Evolutionary conservation across 306 rosid genomes (phyloP).

Genomic region (Acacia melanoxylon): DNA sequence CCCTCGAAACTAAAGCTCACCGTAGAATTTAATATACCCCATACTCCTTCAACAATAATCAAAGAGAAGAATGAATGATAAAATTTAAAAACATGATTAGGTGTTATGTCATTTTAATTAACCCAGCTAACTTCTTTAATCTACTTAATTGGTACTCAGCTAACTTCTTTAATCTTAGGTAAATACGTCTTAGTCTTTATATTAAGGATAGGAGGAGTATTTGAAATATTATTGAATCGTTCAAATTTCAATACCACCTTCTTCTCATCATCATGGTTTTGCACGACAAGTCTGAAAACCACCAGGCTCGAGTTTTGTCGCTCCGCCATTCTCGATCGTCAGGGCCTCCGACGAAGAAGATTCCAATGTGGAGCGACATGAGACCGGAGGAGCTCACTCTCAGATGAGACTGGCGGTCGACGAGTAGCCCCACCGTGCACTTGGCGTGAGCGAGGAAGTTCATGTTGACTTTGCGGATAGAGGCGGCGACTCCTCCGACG

Average conservation of each 20-base stretch:
- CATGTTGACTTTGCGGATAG: constrained; percentile 20
- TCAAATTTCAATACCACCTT: background rate
- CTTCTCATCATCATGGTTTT: background rate
- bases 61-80: too few relatives aligned
- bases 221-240: too few relatives aligned
- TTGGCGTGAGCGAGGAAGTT: constrained; percentile 20
- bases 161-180: too few relatives aligned
- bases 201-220: too few relatives aligned
- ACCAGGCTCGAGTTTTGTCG: constrained; percentile 2
- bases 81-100: too few relatives aligned
- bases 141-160: too few relatives aligned
- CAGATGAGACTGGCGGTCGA: constrained; percentile 25
- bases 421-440: constrained; percentile 44
- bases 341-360: constrained; percentile 41
- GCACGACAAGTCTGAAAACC: background rate
- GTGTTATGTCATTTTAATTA: too few relatives aligned
- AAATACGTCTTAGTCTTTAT: too few relatives aligned
- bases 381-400: background rate
- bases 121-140: too few relatives aligned
- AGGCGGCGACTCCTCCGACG: background rate
- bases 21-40: too few relatives aligned
- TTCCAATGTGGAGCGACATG: constrained; percentile 23
- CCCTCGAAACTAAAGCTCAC: too few relatives aligned
- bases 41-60: too few relatives aligned
- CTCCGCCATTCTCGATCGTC: constrained; percentile 39